A percentile compares a stretch with the other conserved stretches of the same genome.
These are phyloP conservation scores for Pyropia yezoensis DNA, from an alignment of 23 red algal genomes.

Conservation along the genomic window DNA sequence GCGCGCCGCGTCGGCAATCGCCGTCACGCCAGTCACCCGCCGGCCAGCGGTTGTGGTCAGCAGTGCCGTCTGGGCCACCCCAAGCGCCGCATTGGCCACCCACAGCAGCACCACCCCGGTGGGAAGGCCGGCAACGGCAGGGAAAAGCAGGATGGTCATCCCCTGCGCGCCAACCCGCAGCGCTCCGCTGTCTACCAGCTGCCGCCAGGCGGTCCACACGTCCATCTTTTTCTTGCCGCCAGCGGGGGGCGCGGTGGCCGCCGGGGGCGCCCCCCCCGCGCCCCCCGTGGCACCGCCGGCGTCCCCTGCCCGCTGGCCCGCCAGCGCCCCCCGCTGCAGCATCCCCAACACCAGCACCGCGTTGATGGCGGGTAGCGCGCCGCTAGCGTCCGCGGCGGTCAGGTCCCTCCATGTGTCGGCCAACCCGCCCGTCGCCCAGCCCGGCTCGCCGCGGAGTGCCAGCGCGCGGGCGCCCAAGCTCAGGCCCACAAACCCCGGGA, in stretches of 20 bases:
- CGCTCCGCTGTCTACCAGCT: no score
- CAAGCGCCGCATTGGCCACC: slow-evolving; percentile 18
- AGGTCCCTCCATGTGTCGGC: slow-evolving; percentile 10
- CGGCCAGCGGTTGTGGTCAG: slow-evolving; percentile 12
- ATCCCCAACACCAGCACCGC: slow-evolving; percentile 28
- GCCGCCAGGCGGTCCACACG: no score
- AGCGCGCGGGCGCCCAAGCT: slow-evolving; percentile 35
- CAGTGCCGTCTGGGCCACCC: not conserved
- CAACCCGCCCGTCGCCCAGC: slow-evolving; percentile 13
- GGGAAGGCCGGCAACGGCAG: slow-evolving; percentile 27
- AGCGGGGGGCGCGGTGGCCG: not conserved
- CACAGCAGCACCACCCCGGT: slow-evolving; percentile 38
- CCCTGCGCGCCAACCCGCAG: slow-evolving; percentile 14
- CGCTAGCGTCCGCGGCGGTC: slow-evolving; percentile 19
- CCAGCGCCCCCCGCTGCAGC: slow-evolving; percentile 5
- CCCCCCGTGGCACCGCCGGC: slow-evolving; percentile 1
- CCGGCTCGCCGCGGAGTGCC: not conserved
- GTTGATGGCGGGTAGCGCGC: slow-evolving; percentile 12
- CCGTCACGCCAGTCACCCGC: slow-evolving; percentile 13
- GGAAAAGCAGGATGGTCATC: slow-evolving; percentile 21
- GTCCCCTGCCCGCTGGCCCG: not conserved
- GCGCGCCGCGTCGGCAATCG: slow-evolving; percentile 5
- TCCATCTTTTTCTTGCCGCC: not conserved
- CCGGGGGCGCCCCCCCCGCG: slow-evolving; percentile 2
- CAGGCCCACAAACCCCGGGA: slow-evolving; percentile 21